Percentiles rank a stretch among this genome's conserved stretches.
phyloP scores from a whole-genome alignment of 129 eudicot genomes.

The carrot (Daucus carota) region DH1_v3.0 NC_030382.2:5212501-5213000 shows the following conservation, averaged over 20 bases:
- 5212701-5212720: slow-evolving; percentile 41
- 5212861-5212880: slow-evolving; percentile 11
- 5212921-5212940: no score
- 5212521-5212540: not conserved
- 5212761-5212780: no score
- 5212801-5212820: no score
- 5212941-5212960: no score
- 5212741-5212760: no score
- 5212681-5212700: not conserved
- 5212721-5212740: slow-evolving; percentile 90
- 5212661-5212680: not conserved
- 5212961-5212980: no score
- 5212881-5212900: not conserved
- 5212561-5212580: not conserved
- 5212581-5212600: not conserved
- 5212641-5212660: not conserved
- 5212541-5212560: not conserved
- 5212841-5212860: slow-evolving; percentile 9
- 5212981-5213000: no score
- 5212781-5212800: no score
- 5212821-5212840: slow-evolving; percentile 28
- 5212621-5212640: no score
- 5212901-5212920: no score
- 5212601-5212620: not conserved
- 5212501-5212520: not conserved